These are phyloP conservation scores for Urochloa ruziziensis DNA, from an alignment of 176 grass and related monocot genomes.

Conservation along the genomic window DNA sequence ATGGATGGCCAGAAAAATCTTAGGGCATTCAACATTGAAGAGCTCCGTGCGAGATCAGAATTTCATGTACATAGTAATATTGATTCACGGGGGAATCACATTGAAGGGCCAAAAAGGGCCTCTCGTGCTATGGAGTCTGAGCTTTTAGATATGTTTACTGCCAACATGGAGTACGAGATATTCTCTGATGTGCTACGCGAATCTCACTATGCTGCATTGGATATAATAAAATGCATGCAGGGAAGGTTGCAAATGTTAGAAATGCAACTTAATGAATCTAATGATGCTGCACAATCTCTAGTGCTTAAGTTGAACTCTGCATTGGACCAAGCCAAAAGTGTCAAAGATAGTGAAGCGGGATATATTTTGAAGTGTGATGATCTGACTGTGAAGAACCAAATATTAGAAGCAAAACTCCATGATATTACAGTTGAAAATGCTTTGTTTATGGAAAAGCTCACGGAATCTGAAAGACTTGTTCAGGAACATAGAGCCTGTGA, in stretches of 20 bases:
- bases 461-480: slow-evolving; percentile 44
- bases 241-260: slow-evolving; percentile 56
- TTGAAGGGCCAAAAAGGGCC: slow-evolving; percentile 19
- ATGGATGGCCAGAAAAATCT: slow-evolving; percentile 41
- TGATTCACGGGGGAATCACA: slow-evolving; percentile 36
- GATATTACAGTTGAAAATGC: slow-evolving; percentile 61
- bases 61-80: slow-evolving; percentile 28
- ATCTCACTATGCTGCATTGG: slow-evolving; percentile 57
- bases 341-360: slow-evolving; percentile 66
- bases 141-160: slow-evolving; percentile 53
- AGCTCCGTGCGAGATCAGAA: slow-evolving; percentile 42
- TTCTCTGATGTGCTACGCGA: slow-evolving; percentile 75
- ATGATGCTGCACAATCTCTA: slow-evolving; percentile 54
- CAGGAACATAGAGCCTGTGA: slow-evolving; percentile 55
- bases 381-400: slow-evolving; percentile 65
- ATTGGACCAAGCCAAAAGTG: slow-evolving; percentile 60
- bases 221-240: slow-evolving; percentile 53
- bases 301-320: slow-evolving; percentile 50
- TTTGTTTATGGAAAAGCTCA: slow-evolving; percentile 47
- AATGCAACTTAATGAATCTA: slow-evolving; percentile 59
- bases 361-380: slow-evolving; percentile 71
- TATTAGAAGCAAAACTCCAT: slow-evolving; percentile 84
- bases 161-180: slow-evolving; percentile 64
- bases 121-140: slow-evolving; percentile 54
- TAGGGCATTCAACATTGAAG: slow-evolving; percentile 36